Percentiles rank a stretch among this genome's conserved stretches.
Conservation (phyloP, 371 early-diverging fungal species). For the Mortierella sp. region DNA sequence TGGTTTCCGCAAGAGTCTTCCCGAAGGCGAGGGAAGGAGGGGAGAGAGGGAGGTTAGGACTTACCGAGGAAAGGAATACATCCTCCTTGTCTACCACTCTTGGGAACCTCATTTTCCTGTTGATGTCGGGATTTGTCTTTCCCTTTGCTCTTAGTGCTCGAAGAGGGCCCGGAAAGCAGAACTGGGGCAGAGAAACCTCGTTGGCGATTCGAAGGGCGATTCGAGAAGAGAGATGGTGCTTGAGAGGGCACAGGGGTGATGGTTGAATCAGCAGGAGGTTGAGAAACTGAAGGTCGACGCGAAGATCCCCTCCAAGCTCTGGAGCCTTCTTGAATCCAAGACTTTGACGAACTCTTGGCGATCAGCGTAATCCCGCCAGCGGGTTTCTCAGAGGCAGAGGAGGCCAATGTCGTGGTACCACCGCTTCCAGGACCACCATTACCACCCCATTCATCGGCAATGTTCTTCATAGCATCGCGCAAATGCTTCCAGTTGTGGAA, state of each 20-base stretch:
- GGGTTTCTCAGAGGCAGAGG: conserved; percentile 1
- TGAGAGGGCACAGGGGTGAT: background rate
- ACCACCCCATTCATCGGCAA: conserved; percentile 67
- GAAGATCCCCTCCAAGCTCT: background rate
- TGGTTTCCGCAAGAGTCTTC: too few relatives aligned
- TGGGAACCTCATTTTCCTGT: conserved; percentile 4
- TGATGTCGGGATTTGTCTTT: conserved; percentile 1
- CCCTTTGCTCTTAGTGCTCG: conserved; percentile 5
- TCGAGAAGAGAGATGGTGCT: conserved; percentile 12
- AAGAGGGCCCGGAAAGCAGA: background rate
- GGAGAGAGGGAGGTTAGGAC: too few relatives aligned
- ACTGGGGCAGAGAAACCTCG: background rate
- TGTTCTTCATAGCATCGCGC: conserved; percentile 71
- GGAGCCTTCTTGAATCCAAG: background rate
- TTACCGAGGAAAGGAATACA: conserved; percentile 75
- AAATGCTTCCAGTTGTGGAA: conserved; percentile 73
- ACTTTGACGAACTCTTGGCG: conserved; percentile 14
- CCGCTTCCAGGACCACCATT: conserved; percentile 10
- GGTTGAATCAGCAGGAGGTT: background rate
- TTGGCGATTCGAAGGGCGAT: background rate
- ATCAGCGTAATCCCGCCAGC: conserved; percentile 10
- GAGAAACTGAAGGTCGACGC: conserved; percentile 4
- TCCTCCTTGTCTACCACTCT: conserved; percentile 53
- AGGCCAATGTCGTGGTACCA: background rate
- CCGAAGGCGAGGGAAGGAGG: too few relatives aligned